A percentile compares a stretch with the other conserved stretches of the same genome.
These are phyloP conservation scores for Suhomyces wounanorum DNA, from an alignment of 1,139 yeast species.

Conservation along the genomic window DNA sequence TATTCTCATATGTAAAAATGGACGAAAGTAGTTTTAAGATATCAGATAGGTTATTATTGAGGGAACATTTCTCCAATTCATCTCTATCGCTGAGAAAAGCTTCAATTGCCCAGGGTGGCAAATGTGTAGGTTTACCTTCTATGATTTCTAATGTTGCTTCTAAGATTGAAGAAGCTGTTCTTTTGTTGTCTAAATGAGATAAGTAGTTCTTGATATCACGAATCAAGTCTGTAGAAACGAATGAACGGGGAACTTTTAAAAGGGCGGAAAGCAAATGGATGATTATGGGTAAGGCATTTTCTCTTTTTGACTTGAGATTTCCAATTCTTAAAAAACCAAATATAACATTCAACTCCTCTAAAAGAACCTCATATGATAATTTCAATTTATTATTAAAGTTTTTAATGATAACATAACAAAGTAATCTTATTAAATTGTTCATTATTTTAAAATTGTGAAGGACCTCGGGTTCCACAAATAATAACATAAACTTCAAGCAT, in stretches of 20 bases:
- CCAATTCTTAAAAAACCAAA: slow-evolving; percentile 16
- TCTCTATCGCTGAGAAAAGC: slow-evolving; percentile 20
- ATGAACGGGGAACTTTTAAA: slow-evolving; percentile 5
- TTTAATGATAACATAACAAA: slow-evolving; percentile 24
- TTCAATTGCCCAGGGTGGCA: slow-evolving; percentile 19
- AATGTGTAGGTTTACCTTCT: slow-evolving; percentile 6
- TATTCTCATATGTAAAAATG: slow-evolving; percentile 17
- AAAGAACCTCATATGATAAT: slow-evolving; percentile 10
- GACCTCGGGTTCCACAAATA: slow-evolving; percentile 25
- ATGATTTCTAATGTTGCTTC: slow-evolving; percentile 16
- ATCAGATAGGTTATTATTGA: slow-evolving; percentile 7
- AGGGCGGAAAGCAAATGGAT: slow-evolving; percentile 17
- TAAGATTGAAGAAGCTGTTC: slow-evolving; percentile 17
- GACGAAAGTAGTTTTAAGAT: slow-evolving; percentile 22
- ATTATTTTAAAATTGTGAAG: slow-evolving; percentile 19
- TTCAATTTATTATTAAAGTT: slow-evolving; percentile 9
- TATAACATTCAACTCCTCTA: slow-evolving; percentile 26
- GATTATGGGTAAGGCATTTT: slow-evolving; percentile 14
- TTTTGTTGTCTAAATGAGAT: slow-evolving; percentile 2
- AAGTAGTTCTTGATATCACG: slow-evolving; percentile 15
- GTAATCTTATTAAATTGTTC: slow-evolving; percentile 22
- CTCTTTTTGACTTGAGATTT: slow-evolving; percentile 11
- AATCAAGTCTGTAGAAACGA: neutral
- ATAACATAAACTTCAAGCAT: slow-evolving; percentile 40
- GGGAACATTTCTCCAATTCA: slow-evolving; percentile 10